Percentiles rank a stretch among this genome's conserved stretches.
These are phyloP conservation scores for Pseudogymnoascus sp. DNA, from an alignment of 2,329 filamentous ascomycete species.

Conservation along the genomic window DNA sequence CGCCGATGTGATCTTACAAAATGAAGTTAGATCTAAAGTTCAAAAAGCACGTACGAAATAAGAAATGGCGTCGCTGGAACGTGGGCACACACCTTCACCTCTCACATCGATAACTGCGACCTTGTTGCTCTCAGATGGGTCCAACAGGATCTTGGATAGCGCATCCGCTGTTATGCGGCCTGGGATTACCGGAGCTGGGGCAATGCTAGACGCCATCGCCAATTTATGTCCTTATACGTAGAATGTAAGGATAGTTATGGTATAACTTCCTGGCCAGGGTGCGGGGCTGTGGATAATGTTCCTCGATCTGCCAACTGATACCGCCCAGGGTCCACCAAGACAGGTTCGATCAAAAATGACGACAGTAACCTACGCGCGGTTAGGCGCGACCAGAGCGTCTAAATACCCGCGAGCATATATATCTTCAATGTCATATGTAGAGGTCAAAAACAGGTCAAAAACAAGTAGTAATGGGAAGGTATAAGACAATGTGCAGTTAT, in stretches of 20 bases:
- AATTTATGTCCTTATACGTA: neutral
- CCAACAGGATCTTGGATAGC: conserved; percentile 26
- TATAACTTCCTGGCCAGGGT: neutral
- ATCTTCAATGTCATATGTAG: neutral
- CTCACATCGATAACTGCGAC: conserved; percentile 83
- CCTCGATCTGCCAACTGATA: conserved; percentile 1
- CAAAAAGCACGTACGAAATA: conserved; percentile 6
- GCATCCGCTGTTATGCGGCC: conserved; percentile 23
- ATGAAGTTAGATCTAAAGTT: neutral
- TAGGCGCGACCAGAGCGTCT: neutral
- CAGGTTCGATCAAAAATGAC: neutral
- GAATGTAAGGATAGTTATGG: neutral
- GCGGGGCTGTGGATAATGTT: neutral
- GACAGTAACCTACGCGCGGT: neutral
- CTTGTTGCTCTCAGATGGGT: conserved; percentile 16
- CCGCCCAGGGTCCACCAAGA: neutral
- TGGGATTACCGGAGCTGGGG: neutral
- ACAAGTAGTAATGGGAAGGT: neutral
- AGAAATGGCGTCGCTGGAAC: neutral
- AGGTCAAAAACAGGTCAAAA: neutral
- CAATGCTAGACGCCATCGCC: neutral
- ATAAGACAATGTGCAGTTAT: neutral
- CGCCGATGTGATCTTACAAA: conserved; percentile 67
- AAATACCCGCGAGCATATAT: neutral
- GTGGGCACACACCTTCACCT: conserved; percentile 56